phyloP scores from a whole-genome alignment of 495 filamentous ascomycete species.

The Daldinia loculata region DNA sequence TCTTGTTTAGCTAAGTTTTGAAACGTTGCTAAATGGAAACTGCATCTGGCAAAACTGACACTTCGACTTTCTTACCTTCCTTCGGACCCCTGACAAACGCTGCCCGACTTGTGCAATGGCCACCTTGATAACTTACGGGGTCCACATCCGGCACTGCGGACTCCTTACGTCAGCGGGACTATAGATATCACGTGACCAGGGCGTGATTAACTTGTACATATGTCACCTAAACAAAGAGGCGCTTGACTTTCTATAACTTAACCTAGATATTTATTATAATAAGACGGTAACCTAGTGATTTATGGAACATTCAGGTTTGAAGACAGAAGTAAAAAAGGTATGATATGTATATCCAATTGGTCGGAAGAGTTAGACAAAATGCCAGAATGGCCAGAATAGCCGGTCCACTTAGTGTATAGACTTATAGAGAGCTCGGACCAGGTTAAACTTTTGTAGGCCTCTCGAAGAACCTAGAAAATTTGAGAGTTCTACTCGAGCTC shows the following conservation, averaged over 20 bases:
- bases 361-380: no score
- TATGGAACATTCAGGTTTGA: no score
- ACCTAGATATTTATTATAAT: no score
- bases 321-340: no score
- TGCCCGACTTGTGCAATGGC: constrained; percentile 26
- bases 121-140: constrained; percentile 8
- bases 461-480: not conserved
- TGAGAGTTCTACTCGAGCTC: constrained; percentile 3
- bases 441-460: not conserved
- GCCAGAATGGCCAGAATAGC: no score
- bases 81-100: constrained; percentile 26
- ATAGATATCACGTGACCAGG: not conserved
- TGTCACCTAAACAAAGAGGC: not conserved
- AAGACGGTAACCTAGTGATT: no score
- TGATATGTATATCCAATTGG: no score
- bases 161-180: not conserved
- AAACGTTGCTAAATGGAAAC: not conserved
- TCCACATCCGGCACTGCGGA: not conserved
- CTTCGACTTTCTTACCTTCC: constrained; percentile 22
- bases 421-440: constrained; percentile 1
- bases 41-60: constrained; percentile 20
- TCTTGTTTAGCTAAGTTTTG: not conserved
- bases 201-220: not conserved
- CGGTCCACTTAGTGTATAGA: not conserved
- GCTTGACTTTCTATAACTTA: no score